Evolutionary conservation across 2,329 filamentous ascomycete genomes (phyloP).

Genomic region (Botrytis cinerea): DNA sequence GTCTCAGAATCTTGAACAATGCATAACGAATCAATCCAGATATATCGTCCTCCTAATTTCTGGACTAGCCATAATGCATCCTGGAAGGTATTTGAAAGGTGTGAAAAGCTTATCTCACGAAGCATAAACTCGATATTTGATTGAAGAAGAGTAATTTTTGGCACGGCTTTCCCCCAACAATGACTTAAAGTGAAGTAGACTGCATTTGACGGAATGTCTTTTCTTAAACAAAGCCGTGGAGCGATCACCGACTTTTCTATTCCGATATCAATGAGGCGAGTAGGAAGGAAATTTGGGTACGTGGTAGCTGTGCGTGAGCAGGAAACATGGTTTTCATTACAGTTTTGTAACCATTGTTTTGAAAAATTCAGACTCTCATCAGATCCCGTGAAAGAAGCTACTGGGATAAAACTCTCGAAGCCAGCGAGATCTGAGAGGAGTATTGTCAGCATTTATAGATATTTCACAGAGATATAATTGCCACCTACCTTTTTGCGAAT

Average conservation of each 20-base stretch:
- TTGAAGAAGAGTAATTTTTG: not conserved
- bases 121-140: not conserved
- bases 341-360: not conserved
- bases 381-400: not conserved
- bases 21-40: not conserved
- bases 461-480: fast-evolving
- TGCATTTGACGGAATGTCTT: not conserved
- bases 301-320: not conserved
- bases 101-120: not conserved
- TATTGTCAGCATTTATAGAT: fast-evolving
- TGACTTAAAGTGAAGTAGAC: not conserved
- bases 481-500: not conserved
- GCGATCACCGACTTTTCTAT: not conserved
- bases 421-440: not conserved
- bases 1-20: not conserved
- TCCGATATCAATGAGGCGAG: not conserved
- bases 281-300: not conserved
- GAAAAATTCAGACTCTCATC: not conserved
- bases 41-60: not conserved
- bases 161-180: not conserved
- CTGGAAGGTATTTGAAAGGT: not conserved
- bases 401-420: not conserved
- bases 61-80: not conserved
- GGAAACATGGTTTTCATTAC: not conserved
- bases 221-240: not conserved